Base-by-base conservation (phyloP, 208 protist genomes). In the Trypanosoma grayi region DNA sequence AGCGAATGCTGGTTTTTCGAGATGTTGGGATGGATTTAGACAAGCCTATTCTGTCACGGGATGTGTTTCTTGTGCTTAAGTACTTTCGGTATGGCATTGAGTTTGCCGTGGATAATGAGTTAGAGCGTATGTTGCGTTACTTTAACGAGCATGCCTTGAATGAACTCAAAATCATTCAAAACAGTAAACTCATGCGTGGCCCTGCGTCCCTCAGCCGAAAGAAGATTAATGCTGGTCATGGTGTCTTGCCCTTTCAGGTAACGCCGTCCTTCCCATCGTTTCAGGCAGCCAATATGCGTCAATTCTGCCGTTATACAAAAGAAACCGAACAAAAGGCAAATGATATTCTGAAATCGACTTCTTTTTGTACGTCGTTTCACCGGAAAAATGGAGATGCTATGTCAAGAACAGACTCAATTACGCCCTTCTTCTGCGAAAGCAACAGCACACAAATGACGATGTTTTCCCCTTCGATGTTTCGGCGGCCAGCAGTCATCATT, bases 1-100 rank as follows among this genome's bases (percentile, higher is more conserved):
- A 71, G 18, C 74, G 85, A 31, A 79, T 94, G 75, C 68, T 94
- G 33, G 70, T 94, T 4, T 94, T 94, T 44, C 73, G 88, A 24
- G 83, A 94, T 63, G 88, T 94, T 22, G 85, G 88, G 14, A 94
- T 94, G 88, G 84, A 94, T 46, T 64, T 94, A 4, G 88, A 94
- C 46, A 92, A 91, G 51, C 85, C 88, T 2, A 92, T 94, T 64
- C 66, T 94, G 2, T 94, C 88, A 9, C 81, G 88, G 20, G 88
- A 94, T 63, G 77, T 94, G 13, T 85, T 94, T 57, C 73, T 94
- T 20, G 68, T 94, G 0, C 75, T 87, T 41, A 94, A 94, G 68
- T 94, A 94, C 61, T 94, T 94, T 47, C 73, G 79, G 2, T 90
- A 92, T 60, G 88, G 88, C 14, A 77, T 73, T 27, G 88, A 94